phyloP scores from a whole-genome alignment of 1,284 basidiomycete genomes.

The Ustilago loliicola region DNA sequence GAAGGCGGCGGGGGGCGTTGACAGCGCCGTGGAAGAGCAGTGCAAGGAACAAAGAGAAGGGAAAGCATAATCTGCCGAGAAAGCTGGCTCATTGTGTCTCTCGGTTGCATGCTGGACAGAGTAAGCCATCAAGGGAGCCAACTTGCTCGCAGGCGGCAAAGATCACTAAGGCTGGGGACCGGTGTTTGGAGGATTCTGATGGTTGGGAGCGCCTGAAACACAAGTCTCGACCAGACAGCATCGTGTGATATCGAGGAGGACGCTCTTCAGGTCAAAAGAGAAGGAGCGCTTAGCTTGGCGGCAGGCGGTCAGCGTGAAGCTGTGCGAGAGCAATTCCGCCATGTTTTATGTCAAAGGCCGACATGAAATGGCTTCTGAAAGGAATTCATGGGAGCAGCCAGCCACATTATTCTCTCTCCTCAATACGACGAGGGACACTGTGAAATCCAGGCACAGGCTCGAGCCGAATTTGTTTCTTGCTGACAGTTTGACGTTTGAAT shows the following conservation, averaged over 20 bases:
- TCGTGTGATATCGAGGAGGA: too few species aligned
- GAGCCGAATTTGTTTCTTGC: not conserved
- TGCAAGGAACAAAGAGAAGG: not conserved
- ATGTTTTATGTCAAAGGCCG: conserved; percentile 29
- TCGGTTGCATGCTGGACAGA: too few species aligned
- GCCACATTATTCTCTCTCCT: not conserved
- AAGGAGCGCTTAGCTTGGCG: not conserved
- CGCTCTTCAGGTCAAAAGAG: too few species aligned
- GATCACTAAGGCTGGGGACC: not conserved
- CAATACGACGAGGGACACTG: too few species aligned
- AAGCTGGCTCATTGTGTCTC: not conserved
- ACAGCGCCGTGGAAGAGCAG: not conserved
- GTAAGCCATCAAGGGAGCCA: not conserved
- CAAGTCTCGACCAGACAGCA: conserved; percentile 19
- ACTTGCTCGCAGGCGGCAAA: not conserved
- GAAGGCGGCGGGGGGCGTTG: not conserved
- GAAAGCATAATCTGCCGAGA: not conserved
- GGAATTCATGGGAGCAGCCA: conserved; percentile 3
- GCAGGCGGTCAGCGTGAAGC: not conserved
- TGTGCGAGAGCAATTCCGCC: conserved; percentile 4
- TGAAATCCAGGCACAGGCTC: not conserved
- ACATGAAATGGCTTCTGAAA: conserved; percentile 2
- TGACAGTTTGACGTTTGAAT: not conserved
- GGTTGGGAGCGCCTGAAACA: conserved; percentile 16
- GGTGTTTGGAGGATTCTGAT: not conserved